Percentiles rank a stretch among this genome's conserved stretches.
Conservation (phyloP, 2,329 filamentous ascomycete species). For the Spiromastix sp. region DNA sequence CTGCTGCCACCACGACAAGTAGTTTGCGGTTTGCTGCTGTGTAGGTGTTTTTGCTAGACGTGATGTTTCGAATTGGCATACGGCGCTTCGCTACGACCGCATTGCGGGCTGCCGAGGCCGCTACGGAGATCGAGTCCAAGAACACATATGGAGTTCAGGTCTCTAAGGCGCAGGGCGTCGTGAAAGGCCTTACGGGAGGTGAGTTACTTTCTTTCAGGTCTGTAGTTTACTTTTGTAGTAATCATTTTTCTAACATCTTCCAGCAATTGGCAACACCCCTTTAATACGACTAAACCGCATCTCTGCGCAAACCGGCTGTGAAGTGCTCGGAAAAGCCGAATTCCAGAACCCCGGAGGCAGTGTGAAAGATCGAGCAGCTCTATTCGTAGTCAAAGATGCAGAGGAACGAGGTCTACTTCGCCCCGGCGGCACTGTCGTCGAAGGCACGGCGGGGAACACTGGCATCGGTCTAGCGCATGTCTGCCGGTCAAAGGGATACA, state of each 20-base stretch:
- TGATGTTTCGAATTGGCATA: constrained; percentile 60
- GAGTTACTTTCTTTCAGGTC: constrained; percentile 17
- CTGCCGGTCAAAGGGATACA: constrained; percentile 83
- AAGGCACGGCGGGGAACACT: constrained; percentile 95
- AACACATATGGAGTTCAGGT: constrained; percentile 59
- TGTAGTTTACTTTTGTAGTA: not conserved
- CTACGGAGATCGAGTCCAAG: constrained; percentile 37
- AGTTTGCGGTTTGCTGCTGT: constrained; percentile 1
- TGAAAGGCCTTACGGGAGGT: constrained; percentile 75
- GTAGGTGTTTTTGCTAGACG: constrained; percentile 11
- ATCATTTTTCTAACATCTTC: not conserved
- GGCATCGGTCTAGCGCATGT: constrained; percentile 97
- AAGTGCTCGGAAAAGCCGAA: constrained; percentile 91
- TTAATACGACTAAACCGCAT: constrained; percentile 82
- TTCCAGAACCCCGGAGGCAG: constrained; percentile 97
- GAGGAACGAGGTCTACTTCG: constrained; percentile 75
- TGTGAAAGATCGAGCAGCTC: constrained; percentile 90
- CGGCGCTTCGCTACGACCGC: constrained; percentile 58
- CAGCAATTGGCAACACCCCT: constrained; percentile 95
- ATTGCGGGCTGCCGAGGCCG: constrained; percentile 40
- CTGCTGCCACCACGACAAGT: no score
- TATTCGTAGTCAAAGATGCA: constrained; percentile 88
- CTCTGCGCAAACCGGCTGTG: constrained; percentile 84
- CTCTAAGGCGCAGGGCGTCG: constrained; percentile 68
- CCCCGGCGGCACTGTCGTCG: constrained; percentile 86